Percentiles rank a stretch among this genome's conserved stretches.
These are phyloP conservation scores for Licmophora abbreviata DNA, from an alignment of 108 stramenopile species.

Conservation along the genomic window DNA sequence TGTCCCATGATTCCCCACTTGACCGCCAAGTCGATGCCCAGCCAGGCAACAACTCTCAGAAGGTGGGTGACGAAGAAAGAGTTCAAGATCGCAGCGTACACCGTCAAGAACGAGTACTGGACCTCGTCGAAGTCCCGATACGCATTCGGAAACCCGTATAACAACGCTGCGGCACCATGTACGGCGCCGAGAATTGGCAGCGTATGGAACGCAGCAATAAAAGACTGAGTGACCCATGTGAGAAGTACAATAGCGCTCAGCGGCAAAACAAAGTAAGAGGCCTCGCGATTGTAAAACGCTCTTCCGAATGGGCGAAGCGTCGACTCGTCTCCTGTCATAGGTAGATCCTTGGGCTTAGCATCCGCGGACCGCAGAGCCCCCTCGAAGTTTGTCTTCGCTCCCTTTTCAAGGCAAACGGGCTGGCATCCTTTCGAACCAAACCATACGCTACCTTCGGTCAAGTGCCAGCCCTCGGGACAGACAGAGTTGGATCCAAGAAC, in stretches of 20 bases:
- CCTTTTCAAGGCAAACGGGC: conserved; percentile 35
- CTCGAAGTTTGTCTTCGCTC: conserved; percentile 11
- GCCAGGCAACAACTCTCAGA: conserved; percentile 13
- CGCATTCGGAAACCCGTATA: conserved; percentile 25
- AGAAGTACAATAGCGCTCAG: conserved; percentile 24
- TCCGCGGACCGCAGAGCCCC: background rate
- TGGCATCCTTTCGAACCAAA: conserved; percentile 41
- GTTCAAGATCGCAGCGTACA: conserved; percentile 19
- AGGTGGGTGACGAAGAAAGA: conserved; percentile 18
- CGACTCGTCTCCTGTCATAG: conserved; percentile 33
- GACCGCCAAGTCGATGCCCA: conserved; percentile 34
- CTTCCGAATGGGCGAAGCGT: conserved; percentile 56
- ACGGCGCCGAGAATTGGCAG: conserved; percentile 30
- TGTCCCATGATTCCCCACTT: conserved; percentile 49
- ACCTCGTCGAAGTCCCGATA: conserved; percentile 23
- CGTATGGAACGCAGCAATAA: conserved; percentile 25
- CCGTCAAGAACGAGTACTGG: background rate
- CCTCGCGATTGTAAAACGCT: conserved; percentile 40
- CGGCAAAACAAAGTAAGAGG: conserved; percentile 43
- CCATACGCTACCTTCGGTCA: conserved; percentile 39
- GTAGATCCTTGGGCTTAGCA: conserved; percentile 9
- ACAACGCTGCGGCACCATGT: conserved; percentile 20
- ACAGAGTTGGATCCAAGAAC: conserved; percentile 48
- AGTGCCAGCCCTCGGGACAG: conserved; percentile 38
- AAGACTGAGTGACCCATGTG: conserved; percentile 12